Evolutionary conservation across 23 red algal species (phyloP), one percentile per base, ranked within the genome.

Genomic region (Gracilaria domingensis): DNA sequence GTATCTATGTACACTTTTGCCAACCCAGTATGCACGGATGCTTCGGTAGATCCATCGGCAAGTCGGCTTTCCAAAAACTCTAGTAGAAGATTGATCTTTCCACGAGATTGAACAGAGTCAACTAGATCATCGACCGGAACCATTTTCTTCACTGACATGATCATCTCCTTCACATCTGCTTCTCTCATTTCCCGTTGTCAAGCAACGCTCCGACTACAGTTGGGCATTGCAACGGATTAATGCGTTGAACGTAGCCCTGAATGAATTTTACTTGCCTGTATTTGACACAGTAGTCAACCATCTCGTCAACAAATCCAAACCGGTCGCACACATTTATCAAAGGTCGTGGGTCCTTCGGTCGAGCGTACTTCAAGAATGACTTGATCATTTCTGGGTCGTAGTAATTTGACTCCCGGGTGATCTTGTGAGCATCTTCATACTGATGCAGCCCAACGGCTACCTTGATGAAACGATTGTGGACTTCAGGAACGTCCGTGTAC

Each of bases 241-340:
- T 87, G 17, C 97, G 94, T 56, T 94, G 90, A 57, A 99, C 94
- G 47, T 95, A 99, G 35, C 94, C 97, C 76, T 96, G 75, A 53
- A 99, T 83, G 80, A 99, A 94, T 35, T 96, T 95, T 4, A 95
- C 76, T 83, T 99, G 97, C 42, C 76, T 80, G 56, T 96, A 64
- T 34, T 95, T 94, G 4, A 99, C 93, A 79, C 96, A 93, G 84
- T 99, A 96, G 44, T 88, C 59, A 40, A 96, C 93, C 42, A 99
- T 86, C 78, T 99, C 94, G 21, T 91, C 91, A 34, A 99, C 90
- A 42, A 80, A 94, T 34, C 94, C 97, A 85, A 95, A 94, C 34
- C 91, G 53, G 82, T 99, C 97, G 80, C 97, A 99, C 29, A 99
- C 97, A 49, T 99, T 99, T 84, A 99, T 96, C 36, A 99, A 73